These are phyloP conservation scores for Chloris gayana DNA, from an alignment of 176 grass and related monocot species.

Conservation along the genomic window DNA sequence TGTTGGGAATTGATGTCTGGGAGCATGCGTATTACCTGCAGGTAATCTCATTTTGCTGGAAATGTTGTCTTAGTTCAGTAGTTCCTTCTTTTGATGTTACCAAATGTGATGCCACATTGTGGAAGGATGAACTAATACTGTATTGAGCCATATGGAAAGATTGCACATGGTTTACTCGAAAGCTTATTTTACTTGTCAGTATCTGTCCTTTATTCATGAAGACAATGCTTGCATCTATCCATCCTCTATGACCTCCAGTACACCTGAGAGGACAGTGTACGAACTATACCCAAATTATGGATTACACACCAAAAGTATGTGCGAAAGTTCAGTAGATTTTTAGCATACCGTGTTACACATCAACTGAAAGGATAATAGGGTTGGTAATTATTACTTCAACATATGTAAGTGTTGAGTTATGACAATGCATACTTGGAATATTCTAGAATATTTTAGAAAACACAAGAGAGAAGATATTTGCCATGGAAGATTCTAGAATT, in stretches of 20 bases:
- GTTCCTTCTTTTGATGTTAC: not conserved
- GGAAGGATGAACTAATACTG: not conserved
- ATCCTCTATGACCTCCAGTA: not conserved
- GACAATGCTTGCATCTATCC: not conserved
- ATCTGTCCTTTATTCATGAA: not conserved
- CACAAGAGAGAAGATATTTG: too few species aligned
- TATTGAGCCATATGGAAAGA: not conserved
- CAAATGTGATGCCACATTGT: not conserved
- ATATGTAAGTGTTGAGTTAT: too few species aligned
- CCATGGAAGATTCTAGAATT: too few species aligned
- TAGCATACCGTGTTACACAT: not conserved
- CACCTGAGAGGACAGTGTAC: not conserved
- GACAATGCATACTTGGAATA: too few species aligned
- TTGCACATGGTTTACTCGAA: not conserved
- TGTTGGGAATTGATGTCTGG: slow-evolving; percentile 98
- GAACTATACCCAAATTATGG: not conserved
- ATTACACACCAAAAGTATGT: not conserved
- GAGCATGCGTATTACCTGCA: slow-evolving; percentile 99
- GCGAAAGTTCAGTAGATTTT: not conserved
- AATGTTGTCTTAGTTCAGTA: not conserved
- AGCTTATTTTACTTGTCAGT: not conserved
- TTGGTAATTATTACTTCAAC: too few species aligned
- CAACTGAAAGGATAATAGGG: not conserved
- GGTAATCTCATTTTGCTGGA: slow-evolving; percentile 52
- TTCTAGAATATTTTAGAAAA: too few species aligned